Conservation (phyloP, 2,329 filamentous ascomycete genomes). For the Fusarium sp. region DNA sequence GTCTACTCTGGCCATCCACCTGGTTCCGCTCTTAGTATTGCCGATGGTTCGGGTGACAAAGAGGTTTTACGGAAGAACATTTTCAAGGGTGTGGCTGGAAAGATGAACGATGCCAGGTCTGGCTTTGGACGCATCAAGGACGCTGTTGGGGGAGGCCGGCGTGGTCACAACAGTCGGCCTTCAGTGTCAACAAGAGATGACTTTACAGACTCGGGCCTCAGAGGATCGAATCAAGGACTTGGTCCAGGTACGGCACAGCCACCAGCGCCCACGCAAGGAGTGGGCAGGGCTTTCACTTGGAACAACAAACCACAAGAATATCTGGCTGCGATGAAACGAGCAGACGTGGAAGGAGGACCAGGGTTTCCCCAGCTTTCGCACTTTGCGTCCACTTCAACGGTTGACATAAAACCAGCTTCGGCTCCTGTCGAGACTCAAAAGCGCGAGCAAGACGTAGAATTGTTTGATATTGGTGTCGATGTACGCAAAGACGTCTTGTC, state of each 20-base stretch:
- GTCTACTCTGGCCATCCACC: constrained; percentile 60
- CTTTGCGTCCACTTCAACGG: constrained; percentile 48
- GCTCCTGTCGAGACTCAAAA: constrained; percentile 43
- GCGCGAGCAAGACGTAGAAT: constrained; percentile 45
- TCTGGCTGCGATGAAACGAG: constrained; percentile 57
- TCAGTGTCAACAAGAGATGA: constrained; percentile 66
- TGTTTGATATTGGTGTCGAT: constrained; percentile 55
- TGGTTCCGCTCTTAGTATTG: constrained; percentile 61
- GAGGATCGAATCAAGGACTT: constrained; percentile 28
- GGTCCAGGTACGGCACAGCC: constrained; percentile 50
- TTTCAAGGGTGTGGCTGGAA: constrained; percentile 83
- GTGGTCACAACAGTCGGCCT: constrained; percentile 66
- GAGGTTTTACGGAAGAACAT: constrained; percentile 74
- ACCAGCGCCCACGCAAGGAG: constrained; percentile 52
- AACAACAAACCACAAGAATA: constrained; percentile 75
- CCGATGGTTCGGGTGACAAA: constrained; percentile 65
- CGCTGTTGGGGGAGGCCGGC: constrained; percentile 75
- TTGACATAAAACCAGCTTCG: constrained; percentile 42
- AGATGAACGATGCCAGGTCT: constrained; percentile 83
- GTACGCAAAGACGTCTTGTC: constrained; percentile 59
- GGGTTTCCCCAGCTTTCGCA: constrained; percentile 45
- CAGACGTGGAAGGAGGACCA: constrained; percentile 48
- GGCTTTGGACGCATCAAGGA: constrained; percentile 89
- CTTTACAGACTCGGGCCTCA: constrained; percentile 53
- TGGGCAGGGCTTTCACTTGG: constrained; percentile 71